Evolutionary conservation across 2,329 filamentous ascomycete species (phyloP).

Genomic region (Microdochium bolleyi): DNA sequence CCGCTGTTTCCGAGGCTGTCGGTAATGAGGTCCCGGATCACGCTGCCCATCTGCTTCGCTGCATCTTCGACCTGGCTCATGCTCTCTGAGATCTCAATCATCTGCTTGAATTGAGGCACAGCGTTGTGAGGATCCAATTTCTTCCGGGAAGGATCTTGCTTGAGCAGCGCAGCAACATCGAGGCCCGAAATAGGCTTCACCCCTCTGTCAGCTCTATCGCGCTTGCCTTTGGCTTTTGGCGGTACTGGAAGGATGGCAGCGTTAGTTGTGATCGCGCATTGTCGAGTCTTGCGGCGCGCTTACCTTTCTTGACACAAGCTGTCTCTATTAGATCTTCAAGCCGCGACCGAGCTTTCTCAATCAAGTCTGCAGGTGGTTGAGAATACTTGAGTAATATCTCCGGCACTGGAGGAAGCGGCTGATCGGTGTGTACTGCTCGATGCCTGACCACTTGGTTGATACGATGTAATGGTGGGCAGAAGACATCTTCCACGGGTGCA

Average conservation of each 20-base stretch:
- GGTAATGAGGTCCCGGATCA: conserved; percentile 61
- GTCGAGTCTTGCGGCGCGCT: background rate
- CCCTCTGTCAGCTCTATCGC: conserved; percentile 44
- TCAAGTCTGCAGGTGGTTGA: conserved; percentile 58
- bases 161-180: conserved; percentile 72
- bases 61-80: conserved; percentile 57
- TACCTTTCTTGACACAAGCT: conserved; percentile 79
- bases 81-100: conserved; percentile 53
- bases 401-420: conserved; percentile 52
- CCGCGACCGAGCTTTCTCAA: conserved; percentile 44
- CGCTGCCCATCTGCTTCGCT: conserved; percentile 63
- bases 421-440: conserved; percentile 67
- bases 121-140: conserved; percentile 59
- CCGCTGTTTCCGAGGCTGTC: conserved; percentile 68
- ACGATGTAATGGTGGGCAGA: conserved; percentile 78
- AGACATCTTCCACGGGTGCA: conserved; percentile 71
- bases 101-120: conserved; percentile 84
- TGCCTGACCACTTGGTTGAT: conserved; percentile 79
- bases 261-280: conserved; percentile 16
- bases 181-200: conserved; percentile 80
- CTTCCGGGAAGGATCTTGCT: conserved; percentile 17
- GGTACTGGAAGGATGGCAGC: conserved; percentile 48
- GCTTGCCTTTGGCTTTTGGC: conserved; percentile 68
- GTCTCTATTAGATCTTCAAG: conserved; percentile 59
- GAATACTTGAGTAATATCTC: conserved; percentile 66